These are phyloP conservation scores for Sanguinoderma infundibulare DNA, from an alignment of 1,284 basidiomycete genomes.

Conservation along the genomic window DNA sequence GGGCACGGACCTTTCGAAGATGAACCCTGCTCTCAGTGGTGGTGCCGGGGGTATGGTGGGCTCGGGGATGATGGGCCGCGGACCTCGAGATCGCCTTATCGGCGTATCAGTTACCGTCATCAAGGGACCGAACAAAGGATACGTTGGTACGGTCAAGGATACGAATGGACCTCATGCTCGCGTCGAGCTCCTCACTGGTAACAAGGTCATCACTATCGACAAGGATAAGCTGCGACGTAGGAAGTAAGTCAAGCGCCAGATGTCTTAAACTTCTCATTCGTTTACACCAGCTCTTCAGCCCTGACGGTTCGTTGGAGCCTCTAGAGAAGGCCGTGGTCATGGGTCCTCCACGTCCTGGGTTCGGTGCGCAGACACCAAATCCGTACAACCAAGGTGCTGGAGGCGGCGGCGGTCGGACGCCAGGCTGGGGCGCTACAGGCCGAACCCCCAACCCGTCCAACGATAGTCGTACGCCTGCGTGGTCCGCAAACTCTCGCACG, in stretches of 20 bases:
- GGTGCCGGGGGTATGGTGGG: conserved; percentile 80
- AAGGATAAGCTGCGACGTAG: conserved; percentile 81
- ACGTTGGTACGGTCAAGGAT: conserved; percentile 93
- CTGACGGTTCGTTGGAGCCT: conserved; percentile 57
- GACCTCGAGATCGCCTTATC: conserved; percentile 82
- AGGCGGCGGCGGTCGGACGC: conserved; percentile 33
- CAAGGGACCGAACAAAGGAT: conserved; percentile 91
- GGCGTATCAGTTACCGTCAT: conserved; percentile 83
- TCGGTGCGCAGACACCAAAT: conserved; percentile 38
- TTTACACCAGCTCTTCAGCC: conserved; percentile 39
- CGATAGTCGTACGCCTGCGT: conserved; percentile 61
- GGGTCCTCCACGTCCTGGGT: conserved; percentile 37
- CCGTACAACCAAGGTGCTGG: conserved; percentile 35
- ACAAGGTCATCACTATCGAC: conserved; percentile 89
- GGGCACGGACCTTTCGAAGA: conserved; percentile 86
- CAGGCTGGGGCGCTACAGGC: conserved; percentile 41
- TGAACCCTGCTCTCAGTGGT: conserved; percentile 85
- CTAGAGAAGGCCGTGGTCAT: conserved; percentile 41
- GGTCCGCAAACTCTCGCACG: conserved; percentile 62
- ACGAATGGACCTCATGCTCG: conserved; percentile 88
- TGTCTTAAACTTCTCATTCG: not conserved
- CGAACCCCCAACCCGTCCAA: conserved; percentile 75
- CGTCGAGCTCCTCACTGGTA: conserved; percentile 91
- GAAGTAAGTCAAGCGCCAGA: conserved; percentile 56
- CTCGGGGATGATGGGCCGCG: conserved; percentile 72